Percentiles rank a stretch among this genome's conserved stretches.
These are phyloP conservation scores for Kurtzmaniella natalensis DNA, from an alignment of 1,139 yeast genomes.

Conservation along the genomic window DNA sequence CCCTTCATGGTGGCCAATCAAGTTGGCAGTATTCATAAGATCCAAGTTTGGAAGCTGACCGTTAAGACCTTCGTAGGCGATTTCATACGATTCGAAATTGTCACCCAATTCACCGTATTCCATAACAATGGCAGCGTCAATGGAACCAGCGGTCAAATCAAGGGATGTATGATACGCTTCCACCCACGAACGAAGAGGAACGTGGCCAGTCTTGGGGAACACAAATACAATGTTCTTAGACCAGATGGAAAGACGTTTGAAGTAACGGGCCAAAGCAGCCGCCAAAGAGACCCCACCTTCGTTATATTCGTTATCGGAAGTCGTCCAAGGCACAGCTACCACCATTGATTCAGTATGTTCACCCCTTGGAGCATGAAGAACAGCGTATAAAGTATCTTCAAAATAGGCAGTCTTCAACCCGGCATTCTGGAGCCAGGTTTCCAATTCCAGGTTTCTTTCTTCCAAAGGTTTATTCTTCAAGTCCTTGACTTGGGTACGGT, in stretches of 20 bases:
- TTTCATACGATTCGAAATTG: slow-evolving; percentile 67
- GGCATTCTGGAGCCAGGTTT: slow-evolving; percentile 60
- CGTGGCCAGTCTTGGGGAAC: slow-evolving; percentile 67
- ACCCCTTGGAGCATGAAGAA: slow-evolving; percentile 90
- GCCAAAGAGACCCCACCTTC: slow-evolving; percentile 78
- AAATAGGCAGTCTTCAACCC: slow-evolving; percentile 65
- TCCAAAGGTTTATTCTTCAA: slow-evolving; percentile 28
- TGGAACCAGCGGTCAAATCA: slow-evolving; percentile 90
- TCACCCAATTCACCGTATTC: slow-evolving; percentile 73
- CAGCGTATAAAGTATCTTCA: slow-evolving; percentile 64
- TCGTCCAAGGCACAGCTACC: slow-evolving; percentile 80
- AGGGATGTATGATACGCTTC: slow-evolving; percentile 86
- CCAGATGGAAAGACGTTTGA: slow-evolving; percentile 88
- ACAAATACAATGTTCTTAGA: slow-evolving; percentile 89
- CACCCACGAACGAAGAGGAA: slow-evolving; percentile 82
- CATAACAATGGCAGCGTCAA: slow-evolving; percentile 84
- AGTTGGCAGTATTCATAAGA: slow-evolving; percentile 73
- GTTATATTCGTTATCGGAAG: slow-evolving; percentile 56
- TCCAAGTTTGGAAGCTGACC: slow-evolving; percentile 96
- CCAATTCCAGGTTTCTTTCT: slow-evolving; percentile 43
- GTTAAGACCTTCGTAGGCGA: slow-evolving; percentile 82
- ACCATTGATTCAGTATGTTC: slow-evolving; percentile 97
- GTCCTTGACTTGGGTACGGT: slow-evolving; percentile 53
- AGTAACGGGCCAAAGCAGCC: slow-evolving; percentile 71
- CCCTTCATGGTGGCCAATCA: slow-evolving; percentile 70